Evolutionary conservation across 495 filamentous ascomycete species (phyloP).

Genomic region (Trichocladium uniseriatum): DNA sequence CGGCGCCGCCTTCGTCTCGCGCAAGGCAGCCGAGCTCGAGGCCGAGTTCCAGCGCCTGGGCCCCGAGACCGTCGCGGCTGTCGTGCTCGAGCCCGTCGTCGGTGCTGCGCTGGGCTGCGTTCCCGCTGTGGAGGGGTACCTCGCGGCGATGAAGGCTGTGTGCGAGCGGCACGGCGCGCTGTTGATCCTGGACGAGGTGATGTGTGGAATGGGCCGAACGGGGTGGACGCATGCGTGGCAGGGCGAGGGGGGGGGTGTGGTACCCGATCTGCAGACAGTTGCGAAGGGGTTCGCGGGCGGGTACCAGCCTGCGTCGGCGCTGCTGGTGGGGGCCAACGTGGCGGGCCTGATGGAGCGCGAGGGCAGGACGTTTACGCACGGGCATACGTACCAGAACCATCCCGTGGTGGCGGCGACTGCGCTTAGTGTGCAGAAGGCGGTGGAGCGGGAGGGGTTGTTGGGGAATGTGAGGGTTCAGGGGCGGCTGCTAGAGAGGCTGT

Average conservation of each 20-base stretch:
- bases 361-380: constrained; percentile 43
- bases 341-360: constrained; percentile 47
- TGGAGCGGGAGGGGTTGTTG: constrained; percentile 42
- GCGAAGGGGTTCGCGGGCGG: constrained; percentile 56
- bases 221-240: constrained; percentile 54
- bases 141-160: constrained; percentile 51
- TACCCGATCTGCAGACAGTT: constrained; percentile 57
- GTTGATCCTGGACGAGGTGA: constrained; percentile 66
- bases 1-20: background rate
- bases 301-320: constrained; percentile 25
- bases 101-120: constrained; percentile 56
- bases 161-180: constrained; percentile 59
- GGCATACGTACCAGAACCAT: constrained; percentile 53
- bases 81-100: constrained; percentile 56
- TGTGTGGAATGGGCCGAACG: constrained; percentile 62
- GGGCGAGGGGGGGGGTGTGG: constrained; percentile 27
- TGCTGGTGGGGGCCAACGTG: constrained; percentile 12
- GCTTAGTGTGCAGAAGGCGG: constrained; percentile 45
- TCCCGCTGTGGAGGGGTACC: constrained; percentile 52
- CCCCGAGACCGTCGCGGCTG: constrained; percentile 54
- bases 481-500: constrained; percentile 32
- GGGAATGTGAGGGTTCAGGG: constrained; percentile 43
- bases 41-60: constrained; percentile 56
- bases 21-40: constrained; percentile 51
- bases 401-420: constrained; percentile 48